phyloP scores from a whole-genome alignment of 352 stramenopile species.

The Pythium graminicola region DNA sequence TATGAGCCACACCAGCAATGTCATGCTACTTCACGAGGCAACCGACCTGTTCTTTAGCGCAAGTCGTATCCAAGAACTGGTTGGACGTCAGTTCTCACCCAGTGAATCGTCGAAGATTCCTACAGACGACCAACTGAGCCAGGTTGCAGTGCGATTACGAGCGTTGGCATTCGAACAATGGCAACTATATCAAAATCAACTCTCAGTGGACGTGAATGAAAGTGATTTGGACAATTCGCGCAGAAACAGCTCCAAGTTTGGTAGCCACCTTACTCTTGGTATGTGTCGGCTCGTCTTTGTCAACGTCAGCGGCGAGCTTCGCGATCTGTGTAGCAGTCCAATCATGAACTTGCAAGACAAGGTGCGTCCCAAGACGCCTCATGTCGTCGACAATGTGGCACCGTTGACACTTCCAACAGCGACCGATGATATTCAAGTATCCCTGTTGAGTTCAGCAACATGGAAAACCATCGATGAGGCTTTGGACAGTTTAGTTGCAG shows the following conservation, averaged over 20 bases:
- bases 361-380: not conserved
- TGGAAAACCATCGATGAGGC: conserved; percentile 65
- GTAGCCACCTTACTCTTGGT: conserved; percentile 36
- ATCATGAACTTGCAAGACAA: not conserved
- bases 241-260: conserved; percentile 48
- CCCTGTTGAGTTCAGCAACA: conserved; percentile 42
- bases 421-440: conserved; percentile 15
- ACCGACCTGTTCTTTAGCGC: conserved; percentile 55
- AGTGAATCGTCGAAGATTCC: not conserved
- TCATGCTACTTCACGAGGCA: conserved; percentile 62
- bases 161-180: conserved; percentile 54
- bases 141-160: conserved; percentile 28
- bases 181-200: conserved; percentile 76
- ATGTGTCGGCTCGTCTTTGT: conserved; percentile 46
- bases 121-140: conserved; percentile 21
- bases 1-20: conserved; percentile 44
- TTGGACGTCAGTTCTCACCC: not conserved
- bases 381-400: not conserved
- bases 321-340: conserved; percentile 14
- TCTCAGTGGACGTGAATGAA: conserved; percentile 57
- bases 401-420: conserved; percentile 7
- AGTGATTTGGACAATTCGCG: conserved; percentile 46
- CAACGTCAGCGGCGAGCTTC: conserved; percentile 50
- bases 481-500: conserved; percentile 14
- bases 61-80: conserved; percentile 19